phyloP scores from a whole-genome alignment of 163 green algal species.

The Chlamydomonas reinhardtii region DNA sequence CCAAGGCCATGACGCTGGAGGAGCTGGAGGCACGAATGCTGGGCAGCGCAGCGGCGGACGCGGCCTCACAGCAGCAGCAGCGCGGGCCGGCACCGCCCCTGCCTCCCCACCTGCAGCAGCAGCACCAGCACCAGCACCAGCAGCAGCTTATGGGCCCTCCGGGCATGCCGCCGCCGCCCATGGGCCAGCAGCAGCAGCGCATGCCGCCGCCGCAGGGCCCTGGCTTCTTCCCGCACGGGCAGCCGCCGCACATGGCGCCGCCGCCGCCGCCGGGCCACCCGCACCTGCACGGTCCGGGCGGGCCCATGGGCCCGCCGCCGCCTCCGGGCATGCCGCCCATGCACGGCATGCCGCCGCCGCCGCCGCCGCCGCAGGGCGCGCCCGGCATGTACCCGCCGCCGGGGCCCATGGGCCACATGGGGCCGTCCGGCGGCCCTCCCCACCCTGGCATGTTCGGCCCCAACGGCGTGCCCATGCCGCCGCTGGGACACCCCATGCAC shows the following conservation, averaged over 20 bases:
- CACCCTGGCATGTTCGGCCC: too few relatives aligned
- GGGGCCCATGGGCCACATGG: not conserved
- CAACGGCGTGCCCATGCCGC: not conserved
- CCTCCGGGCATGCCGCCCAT: not conserved
- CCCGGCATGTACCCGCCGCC: not conserved
- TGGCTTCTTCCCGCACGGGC: not conserved
- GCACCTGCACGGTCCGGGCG: not conserved
- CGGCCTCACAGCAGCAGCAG: not conserved
- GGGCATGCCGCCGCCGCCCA: not conserved
- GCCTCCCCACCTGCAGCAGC: not conserved
- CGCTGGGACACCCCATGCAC: not conserved
- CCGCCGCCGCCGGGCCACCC: not conserved
- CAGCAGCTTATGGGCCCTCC: not conserved
- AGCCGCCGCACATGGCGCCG: conserved; percentile 4
- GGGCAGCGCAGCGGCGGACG: not conserved
- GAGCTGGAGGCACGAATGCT: conserved; percentile 75
- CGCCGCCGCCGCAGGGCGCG: not conserved
- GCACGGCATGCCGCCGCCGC: not conserved
- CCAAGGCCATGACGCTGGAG: conserved; percentile 60
- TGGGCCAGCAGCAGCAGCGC: not conserved
- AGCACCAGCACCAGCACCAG: not conserved
- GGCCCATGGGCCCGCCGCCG: not conserved
- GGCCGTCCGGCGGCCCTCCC: too few relatives aligned
- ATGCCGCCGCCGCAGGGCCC: not conserved
- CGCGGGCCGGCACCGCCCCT: not conserved